Evolutionary conservation across 2,329 filamentous ascomycete species (phyloP).

Genomic region (Penicillium occitanis): DNA sequence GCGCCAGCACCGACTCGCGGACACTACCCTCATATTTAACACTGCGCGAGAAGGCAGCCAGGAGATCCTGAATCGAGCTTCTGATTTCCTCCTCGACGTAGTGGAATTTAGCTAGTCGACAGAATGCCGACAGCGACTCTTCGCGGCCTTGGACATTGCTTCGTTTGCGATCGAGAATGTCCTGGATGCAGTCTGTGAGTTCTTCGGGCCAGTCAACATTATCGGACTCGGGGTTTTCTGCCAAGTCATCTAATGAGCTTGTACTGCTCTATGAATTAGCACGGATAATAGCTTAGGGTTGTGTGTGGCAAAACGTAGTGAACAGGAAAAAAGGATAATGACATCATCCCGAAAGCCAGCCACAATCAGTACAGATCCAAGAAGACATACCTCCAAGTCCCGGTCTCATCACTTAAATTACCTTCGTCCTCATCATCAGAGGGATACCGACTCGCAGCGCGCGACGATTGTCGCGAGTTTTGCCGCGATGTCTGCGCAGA

Average conservation of each 20-base stretch:
- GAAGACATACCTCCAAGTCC: conserved; percentile 52
- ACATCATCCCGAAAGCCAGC: conserved; percentile 35
- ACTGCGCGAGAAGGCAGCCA: conserved; percentile 66
- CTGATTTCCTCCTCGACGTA: conserved; percentile 65
- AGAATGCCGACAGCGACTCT: conserved; percentile 60
- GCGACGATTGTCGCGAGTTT: conserved; percentile 55
- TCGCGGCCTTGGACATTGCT: conserved; percentile 72
- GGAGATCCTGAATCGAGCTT: conserved; percentile 59
- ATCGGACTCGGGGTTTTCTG: conserved; percentile 55
- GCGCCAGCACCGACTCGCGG: conserved; percentile 66
- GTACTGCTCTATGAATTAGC: conserved; percentile 44
- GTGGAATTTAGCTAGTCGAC: conserved; percentile 66
- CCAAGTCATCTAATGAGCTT: conserved; percentile 67
- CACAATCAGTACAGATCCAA: conserved; percentile 26
- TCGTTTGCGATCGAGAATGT: conserved; percentile 74
- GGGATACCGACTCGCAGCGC: conserved; percentile 54
- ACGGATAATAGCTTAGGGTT: not conserved
- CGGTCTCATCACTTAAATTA: conserved; percentile 58
- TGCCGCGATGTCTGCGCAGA: conserved; percentile 56
- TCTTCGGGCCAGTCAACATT: conserved; percentile 61
- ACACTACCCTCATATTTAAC: conserved; percentile 68
- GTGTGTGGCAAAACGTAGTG: conserved; percentile 4
- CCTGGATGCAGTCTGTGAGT: conserved; percentile 65
- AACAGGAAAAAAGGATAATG: conserved; percentile 23
- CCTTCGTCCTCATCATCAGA: conserved; percentile 61